Conservation (phyloP, 225 moss, liverwort and hornwort species). For the Sphagnum tenellum region DNA sequence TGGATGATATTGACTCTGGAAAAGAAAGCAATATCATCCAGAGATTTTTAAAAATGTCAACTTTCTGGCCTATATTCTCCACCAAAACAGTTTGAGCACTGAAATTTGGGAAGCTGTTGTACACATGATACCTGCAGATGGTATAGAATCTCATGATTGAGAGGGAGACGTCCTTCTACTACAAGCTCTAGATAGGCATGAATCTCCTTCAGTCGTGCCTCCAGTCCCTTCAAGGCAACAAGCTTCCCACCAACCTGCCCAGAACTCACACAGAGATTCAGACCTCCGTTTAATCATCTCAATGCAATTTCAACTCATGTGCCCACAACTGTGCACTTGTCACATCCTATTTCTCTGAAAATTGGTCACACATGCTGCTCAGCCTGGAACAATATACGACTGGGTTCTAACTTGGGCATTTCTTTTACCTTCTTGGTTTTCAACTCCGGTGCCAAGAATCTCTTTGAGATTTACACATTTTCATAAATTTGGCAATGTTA, state of each 20-base stretch:
- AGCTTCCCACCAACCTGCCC: slow-evolving; percentile 89
- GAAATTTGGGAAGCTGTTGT: background rate
- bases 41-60: background rate
- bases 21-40: too few relatives aligned
- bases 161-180: slow-evolving; percentile 85
- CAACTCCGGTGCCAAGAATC: too few relatives aligned
- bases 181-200: slow-evolving; percentile 94
- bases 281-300: background rate
- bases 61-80: too few relatives aligned
- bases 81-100: background rate
- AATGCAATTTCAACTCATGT: background rate
- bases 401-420: too few relatives aligned
- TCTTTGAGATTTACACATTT: too few relatives aligned
- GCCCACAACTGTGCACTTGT: too few relatives aligned
- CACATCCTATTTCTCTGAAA: too few relatives aligned
- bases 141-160: slow-evolving; percentile 96
- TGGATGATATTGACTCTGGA: too few relatives aligned
- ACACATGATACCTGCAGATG: slow-evolving; percentile 60
- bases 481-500: too few relatives aligned
- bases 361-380: too few relatives aligned
- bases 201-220: slow-evolving; percentile 90
- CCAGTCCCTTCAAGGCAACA: slow-evolving; percentile 94
- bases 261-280: background rate
- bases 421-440: too few relatives aligned
- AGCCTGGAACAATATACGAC: too few relatives aligned